Evolutionary conservation across 2,329 filamentous ascomycete genomes (phyloP), one percentile per base, ranked within the genome.

Genomic region (Onygenales sp.): DNA sequence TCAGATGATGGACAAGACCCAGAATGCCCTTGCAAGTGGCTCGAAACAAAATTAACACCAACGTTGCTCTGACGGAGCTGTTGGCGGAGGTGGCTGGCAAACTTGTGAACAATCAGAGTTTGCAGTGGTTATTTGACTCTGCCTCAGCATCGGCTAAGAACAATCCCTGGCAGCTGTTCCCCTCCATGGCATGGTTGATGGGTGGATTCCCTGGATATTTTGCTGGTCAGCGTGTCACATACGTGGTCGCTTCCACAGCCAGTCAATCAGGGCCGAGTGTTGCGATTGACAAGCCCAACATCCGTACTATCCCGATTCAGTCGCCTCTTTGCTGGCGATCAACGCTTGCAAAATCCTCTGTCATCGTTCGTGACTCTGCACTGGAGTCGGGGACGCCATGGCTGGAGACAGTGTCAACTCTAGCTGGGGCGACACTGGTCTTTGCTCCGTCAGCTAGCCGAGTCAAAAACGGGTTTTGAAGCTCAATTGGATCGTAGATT

Each of bases 241-340:
- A 60, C 59, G 59, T 61, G 59, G 59, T 58, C 49, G 58, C 51
- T 54, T 45, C 55, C 45, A 53, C 52, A 43, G 50, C 59, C 59
- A 61, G 55, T 61, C 56, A 51, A 56, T 58, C 47, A 11, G 6
- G 33, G 33, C 54, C 39, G 51, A 43, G 53, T 49, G 45, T 31
- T 52, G 49, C 49, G 52, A 56, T 51, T 52, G 49, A 52, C 50
- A 42, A 53, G 45, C 49, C 43, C 44, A 45, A 27, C 6, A 31
- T 45, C 49, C n/a, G 21, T 8, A 39, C 45, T 54, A 54, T 54
- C 53, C 52, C 46, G 46, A 49, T 52, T 49, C 42, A 51, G 32
- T 6, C 6, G 27, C 17, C 49, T 52, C 44, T 39, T 53, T 44
- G 55, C 48, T 54, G 46, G 51, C 34, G 42, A 50, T 55, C 49